Evolutionary conservation across 257 asterid species (phyloP), one percentile per base, ranked within the genome.

Genomic region (Nicotiana otophora): DNA sequence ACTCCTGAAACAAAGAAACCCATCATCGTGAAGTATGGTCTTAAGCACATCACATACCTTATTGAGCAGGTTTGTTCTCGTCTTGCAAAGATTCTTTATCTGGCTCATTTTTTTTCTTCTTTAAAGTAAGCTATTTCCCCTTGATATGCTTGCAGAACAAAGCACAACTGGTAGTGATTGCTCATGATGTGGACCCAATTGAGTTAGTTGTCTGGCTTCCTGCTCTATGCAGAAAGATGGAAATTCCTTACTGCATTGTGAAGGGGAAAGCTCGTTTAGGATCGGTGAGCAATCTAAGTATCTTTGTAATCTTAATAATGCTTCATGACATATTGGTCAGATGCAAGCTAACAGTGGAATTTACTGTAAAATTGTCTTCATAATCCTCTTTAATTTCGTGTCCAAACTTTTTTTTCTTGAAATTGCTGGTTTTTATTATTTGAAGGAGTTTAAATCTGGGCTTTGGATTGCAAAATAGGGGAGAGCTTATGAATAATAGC

Each of bases 191-290:
- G 17, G 90, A 88, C 63, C 91, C 91, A 1, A 88, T 88, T 5
- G 90, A 88, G 81, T 53, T 87, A 70, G 87, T 88, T 42, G 90
- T 88, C 51, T 85, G 91, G 90, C 90, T 85, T 74, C 87, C 87
- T 23, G 85, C 83, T 0, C 82, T 88, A 77, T 89, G 90, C 78
- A 83, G 87, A 68, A 89, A 89, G 62, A 89, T 87, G 91, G 89
- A 89, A 70, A 89, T 89, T 28, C 91, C 91, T 6, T 87, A 87
- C 78, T 89, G 91, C 84, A 87, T 89, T 76, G 91, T 89, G 57
- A 88, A 85, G 82, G 90, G 90, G 7, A 88, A 88, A 80, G 75
- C 90, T 5, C 81, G 90, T 64, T 33, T 83, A 80, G 88, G 89
- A 12, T 62, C 88, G 1, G 90, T 88, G 46, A 81, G 88, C 78